A percentile compares a stretch with the other conserved stretches of the same genome.
phyloP scores from a whole-genome alignment of 306 rosid species.

The Alnus rubra region DNA sequence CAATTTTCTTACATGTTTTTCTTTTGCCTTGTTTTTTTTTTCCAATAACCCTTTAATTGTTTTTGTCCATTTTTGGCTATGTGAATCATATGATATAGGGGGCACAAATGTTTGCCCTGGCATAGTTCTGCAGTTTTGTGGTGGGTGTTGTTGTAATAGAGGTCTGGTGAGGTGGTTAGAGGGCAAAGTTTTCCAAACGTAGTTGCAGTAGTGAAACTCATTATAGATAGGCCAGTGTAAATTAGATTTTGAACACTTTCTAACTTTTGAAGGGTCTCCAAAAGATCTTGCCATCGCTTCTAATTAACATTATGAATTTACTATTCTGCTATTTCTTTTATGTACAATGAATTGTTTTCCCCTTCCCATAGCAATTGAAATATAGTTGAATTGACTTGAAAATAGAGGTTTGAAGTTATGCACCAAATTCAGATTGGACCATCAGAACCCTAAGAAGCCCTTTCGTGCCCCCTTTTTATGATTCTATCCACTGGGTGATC shows the following conservation, averaged over 20 bases:
- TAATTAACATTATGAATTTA: background rate
- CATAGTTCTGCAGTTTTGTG: conserved; percentile 25
- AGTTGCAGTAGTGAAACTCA: conserved; percentile 21
- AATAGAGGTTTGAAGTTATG: background rate
- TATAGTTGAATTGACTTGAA: background rate
- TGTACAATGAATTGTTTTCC: background rate
- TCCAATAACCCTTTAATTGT: conserved; percentile 11
- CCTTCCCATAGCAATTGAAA: background rate
- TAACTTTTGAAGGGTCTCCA: conserved; percentile 7
- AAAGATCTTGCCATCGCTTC: background rate
- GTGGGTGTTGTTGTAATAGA: conserved; percentile 37
- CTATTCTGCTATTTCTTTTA: background rate
- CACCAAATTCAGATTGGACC: background rate
- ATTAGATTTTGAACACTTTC: conserved; percentile 27
- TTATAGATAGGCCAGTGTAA: conserved; percentile 38
- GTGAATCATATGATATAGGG: conserved; percentile 39
- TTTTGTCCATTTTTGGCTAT: conserved; percentile 18
- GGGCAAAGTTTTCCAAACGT: conserved; percentile 43
- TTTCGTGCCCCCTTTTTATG: background rate
- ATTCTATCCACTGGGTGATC: background rate
- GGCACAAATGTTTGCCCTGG: conserved; percentile 47
- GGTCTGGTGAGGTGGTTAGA: conserved; percentile 27
- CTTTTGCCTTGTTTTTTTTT: background rate
- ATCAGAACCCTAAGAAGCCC: background rate
- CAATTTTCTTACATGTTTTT: conserved; percentile 35